Percentiles rank a stretch among this genome's conserved stretches.
phyloP scores from a whole-genome alignment of 352 stramenopile species.

The Blastocystis sp. region DNA sequence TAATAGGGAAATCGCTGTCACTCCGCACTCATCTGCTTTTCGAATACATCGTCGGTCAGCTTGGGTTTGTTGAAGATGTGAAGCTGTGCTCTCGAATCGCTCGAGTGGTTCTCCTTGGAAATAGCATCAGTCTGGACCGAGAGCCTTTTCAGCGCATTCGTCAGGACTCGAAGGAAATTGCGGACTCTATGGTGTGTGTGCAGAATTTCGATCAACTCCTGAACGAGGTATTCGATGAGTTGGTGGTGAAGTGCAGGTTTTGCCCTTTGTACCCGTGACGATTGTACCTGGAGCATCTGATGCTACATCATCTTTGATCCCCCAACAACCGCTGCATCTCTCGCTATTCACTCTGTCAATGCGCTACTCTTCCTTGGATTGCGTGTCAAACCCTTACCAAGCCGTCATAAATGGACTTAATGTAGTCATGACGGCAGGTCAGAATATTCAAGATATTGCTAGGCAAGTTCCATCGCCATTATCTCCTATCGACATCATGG shows the following conservation, averaged over 20 bases:
- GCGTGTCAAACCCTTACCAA: neutral
- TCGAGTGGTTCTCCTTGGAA: neutral
- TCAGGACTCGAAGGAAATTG: neutral
- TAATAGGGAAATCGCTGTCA: neutral
- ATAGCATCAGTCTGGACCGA: neutral
- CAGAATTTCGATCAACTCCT: neutral
- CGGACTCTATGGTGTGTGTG: neutral
- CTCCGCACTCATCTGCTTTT: neutral
- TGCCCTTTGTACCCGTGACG: neutral
- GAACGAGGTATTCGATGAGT: neutral
- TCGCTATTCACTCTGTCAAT: neutral
- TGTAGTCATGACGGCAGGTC: constrained; percentile 1
- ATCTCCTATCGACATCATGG: neutral
- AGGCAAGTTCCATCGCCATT: neutral
- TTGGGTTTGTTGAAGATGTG: constrained; percentile 31
- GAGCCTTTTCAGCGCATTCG: constrained; percentile 36
- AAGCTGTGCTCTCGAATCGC: neutral
- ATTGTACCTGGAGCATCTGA: neutral
- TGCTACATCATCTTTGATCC: neutral
- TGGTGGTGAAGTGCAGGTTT: neutral
- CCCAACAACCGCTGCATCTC: constrained; percentile 30
- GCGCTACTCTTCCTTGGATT: constrained; percentile 12
- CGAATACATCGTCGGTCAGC: neutral
- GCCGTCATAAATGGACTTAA: neutral
- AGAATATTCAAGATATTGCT: constrained; percentile 9